Percentiles rank a stretch among this genome's conserved stretches.
Conservation (phyloP, 2,329 filamentous ascomycete genomes). For the Alternaria rosae region DNA sequence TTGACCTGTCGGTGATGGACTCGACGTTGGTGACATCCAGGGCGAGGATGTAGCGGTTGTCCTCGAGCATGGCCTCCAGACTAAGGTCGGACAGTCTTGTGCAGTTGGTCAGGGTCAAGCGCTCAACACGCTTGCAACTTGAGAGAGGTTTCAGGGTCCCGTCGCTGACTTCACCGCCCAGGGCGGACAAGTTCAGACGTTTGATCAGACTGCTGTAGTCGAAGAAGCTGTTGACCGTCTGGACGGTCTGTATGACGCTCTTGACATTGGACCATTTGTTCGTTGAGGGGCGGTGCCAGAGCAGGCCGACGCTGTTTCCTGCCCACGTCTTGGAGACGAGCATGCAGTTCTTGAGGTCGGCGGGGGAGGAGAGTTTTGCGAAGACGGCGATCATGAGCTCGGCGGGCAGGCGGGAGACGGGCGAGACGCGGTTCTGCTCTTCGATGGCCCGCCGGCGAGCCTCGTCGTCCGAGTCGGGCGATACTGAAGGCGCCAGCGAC, state of each 20-base stretch:
- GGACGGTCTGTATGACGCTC: conserved; percentile 80
- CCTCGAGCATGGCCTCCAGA: conserved; percentile 77
- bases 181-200: conserved; percentile 84
- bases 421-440: conserved; percentile 73
- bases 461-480: conserved; percentile 79
- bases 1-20: conserved; percentile 81
- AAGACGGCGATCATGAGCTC: conserved; percentile 96
- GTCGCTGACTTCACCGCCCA: conserved; percentile 81
- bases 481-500: conserved; percentile 81
- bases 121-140: conserved; percentile 88
- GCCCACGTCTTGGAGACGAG: conserved; percentile 95
- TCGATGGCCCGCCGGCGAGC: conserved; percentile 62
- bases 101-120: conserved; percentile 91
- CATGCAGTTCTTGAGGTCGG: conserved; percentile 87
- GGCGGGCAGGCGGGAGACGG: conserved; percentile 84
- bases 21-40: conserved; percentile 86
- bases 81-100: conserved; percentile 83
- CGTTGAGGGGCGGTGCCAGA: conserved; percentile 95
- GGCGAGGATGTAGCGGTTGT: conserved; percentile 82
- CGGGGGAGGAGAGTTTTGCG: conserved; percentile 76
- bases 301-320: conserved; percentile 85
- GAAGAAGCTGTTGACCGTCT: conserved; percentile 78
- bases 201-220: conserved; percentile 90
- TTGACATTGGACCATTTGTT: conserved; percentile 83
- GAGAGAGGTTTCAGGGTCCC: conserved; percentile 84